Evolutionary conservation across 2,329 filamentous ascomycete genomes (phyloP).

Genomic region (Ceratocystis harringtonii): DNA sequence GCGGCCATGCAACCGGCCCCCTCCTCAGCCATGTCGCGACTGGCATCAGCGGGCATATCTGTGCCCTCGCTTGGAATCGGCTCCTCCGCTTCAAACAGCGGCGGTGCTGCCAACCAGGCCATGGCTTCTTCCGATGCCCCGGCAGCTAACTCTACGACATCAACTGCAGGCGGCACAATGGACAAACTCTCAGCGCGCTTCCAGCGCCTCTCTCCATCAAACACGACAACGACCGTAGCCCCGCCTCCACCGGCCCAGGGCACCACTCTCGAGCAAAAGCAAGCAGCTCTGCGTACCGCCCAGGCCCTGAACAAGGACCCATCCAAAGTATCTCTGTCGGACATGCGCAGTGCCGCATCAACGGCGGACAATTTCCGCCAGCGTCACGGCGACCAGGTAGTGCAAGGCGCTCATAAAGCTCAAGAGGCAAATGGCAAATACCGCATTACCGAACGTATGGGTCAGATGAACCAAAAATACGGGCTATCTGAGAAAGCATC

Average conservation of each 20-base stretch:
- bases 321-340: conserved; percentile 43
- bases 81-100: conserved; percentile 20
- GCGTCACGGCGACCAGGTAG: conserved; percentile 52
- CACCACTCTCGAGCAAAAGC: conserved; percentile 50
- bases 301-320: conserved; percentile 45
- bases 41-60: conserved; percentile 60
- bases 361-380: conserved; percentile 56
- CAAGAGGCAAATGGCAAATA: conserved; percentile 47
- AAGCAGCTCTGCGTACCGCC: conserved; percentile 47
- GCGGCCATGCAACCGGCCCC: conserved; percentile 40
- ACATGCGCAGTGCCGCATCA: conserved; percentile 41
- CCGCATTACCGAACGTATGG: conserved; percentile 31
- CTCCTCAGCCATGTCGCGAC: conserved; percentile 33
- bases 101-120: background rate
- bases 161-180: conserved; percentile 21
- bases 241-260: conserved; percentile 28
- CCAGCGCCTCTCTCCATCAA: conserved; percentile 11
- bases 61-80: conserved; percentile 68
- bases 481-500: conserved; percentile 12
- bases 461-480: conserved; percentile 17
- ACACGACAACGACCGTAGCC: background rate
- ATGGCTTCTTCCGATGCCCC: conserved; percentile 22
- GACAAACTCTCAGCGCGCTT: conserved; percentile 16
- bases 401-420: conserved; percentile 42
- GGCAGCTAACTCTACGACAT: conserved; percentile 19